phyloP scores from a whole-genome alignment of 805 yeast species.

The Metschnikowia koreensis region DNA sequence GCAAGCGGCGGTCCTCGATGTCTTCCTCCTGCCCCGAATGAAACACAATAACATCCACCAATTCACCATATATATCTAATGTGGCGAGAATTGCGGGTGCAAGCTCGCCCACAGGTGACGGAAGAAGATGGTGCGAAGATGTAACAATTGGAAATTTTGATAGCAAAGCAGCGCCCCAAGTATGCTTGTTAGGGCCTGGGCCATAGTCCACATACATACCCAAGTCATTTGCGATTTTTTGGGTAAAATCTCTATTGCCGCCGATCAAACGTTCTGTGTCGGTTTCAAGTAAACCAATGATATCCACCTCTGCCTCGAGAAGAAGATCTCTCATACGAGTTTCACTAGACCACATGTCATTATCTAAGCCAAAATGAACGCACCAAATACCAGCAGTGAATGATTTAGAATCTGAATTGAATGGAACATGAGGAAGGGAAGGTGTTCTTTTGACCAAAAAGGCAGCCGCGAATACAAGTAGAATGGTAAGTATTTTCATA shows the following conservation, averaged over 20 bases:
- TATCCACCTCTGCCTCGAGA: slow-evolving; percentile 83
- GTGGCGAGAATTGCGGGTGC: slow-evolving; percentile 99
- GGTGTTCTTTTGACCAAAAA: slow-evolving; percentile 56
- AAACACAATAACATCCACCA: slow-evolving; percentile 92
- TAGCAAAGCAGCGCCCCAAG: slow-evolving; percentile 94
- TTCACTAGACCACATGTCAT: slow-evolving; percentile 97
- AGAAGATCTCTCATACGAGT: slow-evolving; percentile 83
- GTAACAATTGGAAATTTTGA: slow-evolving; percentile 92
- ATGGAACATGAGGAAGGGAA: slow-evolving; percentile 63
- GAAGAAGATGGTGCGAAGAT: slow-evolving; percentile 87
- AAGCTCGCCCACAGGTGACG: slow-evolving; percentile 96
- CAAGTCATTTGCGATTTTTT: slow-evolving; percentile 84
- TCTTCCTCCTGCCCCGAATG: slow-evolving; percentile 99
- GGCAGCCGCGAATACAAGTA: slow-evolving; percentile 53
- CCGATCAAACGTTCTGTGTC: slow-evolving; percentile 93
- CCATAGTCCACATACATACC: slow-evolving; percentile 96
- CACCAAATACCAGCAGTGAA: slow-evolving; percentile 98
- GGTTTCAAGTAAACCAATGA: slow-evolving; percentile 85
- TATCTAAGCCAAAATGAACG: slow-evolving; percentile 93
- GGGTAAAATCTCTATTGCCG: slow-evolving; percentile 94
- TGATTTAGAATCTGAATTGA: slow-evolving; percentile 50
- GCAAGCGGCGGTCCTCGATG: slow-evolving; percentile 86
- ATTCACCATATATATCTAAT: slow-evolving; percentile 81
- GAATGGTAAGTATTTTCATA: slow-evolving; percentile 37
- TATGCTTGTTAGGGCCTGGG: slow-evolving; percentile 96